Conservation (phyloP, 2,329 filamentous ascomycete species). For the Epichloe elymi region DNA sequence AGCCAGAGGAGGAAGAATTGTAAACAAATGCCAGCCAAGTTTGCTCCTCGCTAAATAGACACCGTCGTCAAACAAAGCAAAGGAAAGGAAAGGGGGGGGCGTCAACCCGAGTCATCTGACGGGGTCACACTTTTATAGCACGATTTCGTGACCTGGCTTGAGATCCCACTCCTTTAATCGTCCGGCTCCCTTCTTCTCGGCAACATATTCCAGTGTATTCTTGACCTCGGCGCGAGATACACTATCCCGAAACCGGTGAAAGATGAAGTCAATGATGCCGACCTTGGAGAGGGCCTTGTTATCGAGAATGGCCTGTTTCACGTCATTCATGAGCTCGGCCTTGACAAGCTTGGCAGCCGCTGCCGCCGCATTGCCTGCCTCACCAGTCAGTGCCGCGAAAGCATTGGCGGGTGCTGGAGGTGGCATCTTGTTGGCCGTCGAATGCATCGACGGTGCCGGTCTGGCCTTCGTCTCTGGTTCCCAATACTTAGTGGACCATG, state of each 20-base stretch:
- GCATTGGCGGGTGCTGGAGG: slow-evolving; percentile 22
- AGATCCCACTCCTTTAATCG: slow-evolving; percentile 26
- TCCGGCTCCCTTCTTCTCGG: slow-evolving; percentile 25
- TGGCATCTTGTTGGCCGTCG: slow-evolving; percentile 16
- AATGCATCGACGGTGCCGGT: slow-evolving; percentile 6
- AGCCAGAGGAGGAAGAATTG: background rate
- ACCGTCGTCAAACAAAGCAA: background rate
- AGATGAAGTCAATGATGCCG: slow-evolving; percentile 28
- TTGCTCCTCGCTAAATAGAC: slow-evolving; percentile 7
- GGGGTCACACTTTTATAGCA: slow-evolving; percentile 9
- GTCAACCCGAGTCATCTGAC: background rate
- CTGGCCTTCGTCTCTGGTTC: slow-evolving; percentile 25
- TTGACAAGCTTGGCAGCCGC: slow-evolving; percentile 21
- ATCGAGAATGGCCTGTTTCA: slow-evolving; percentile 28
- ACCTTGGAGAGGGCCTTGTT: slow-evolving; percentile 27
- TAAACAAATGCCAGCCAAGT: slow-evolving; percentile 1
- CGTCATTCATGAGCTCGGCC: slow-evolving; percentile 25
- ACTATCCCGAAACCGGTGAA: slow-evolving; percentile 23
- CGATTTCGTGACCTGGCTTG: slow-evolving; percentile 25
- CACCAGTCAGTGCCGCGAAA: slow-evolving; percentile 21
- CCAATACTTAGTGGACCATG: slow-evolving; percentile 79
- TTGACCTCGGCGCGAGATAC: slow-evolving; percentile 28
- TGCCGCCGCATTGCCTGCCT: slow-evolving; percentile 1
- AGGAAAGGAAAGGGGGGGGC: background rate
- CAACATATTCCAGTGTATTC: slow-evolving; percentile 27